Percentiles rank a stretch among this genome's conserved stretches.
Evolutionary conservation across 2,329 filamentous ascomycete genomes (phyloP).

Genomic region (Coniochaeta ligniaria): DNA sequence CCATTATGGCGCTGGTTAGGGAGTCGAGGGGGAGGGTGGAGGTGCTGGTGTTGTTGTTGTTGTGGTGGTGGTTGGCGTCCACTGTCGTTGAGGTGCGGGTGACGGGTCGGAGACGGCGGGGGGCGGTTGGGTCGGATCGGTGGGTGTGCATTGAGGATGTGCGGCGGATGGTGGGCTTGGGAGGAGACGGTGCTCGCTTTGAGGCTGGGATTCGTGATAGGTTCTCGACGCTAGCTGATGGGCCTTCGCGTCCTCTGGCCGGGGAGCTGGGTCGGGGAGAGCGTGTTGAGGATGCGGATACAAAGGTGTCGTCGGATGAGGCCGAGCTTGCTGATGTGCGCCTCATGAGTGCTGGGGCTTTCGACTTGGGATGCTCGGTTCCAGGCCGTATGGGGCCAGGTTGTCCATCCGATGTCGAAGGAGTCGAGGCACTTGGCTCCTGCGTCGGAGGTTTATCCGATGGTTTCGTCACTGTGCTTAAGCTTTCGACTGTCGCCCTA

Average conservation of each 20-base stretch:
- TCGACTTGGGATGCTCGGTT: not conserved
- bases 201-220: not conserved
- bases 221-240: not conserved
- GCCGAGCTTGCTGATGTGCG: conserved; percentile 19
- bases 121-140: not conserved
- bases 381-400: not conserved
- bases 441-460: not conserved
- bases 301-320: conserved; percentile 40
- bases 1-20: conserved; percentile 68
- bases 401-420: not conserved
- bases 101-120: not conserved
- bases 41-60: conserved; percentile 4
- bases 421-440: not conserved
- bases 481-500: not conserved
- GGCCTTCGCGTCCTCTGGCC: not conserved
- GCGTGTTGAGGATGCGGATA: conserved; percentile 24
- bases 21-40: conserved; percentile 50
- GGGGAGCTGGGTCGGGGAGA: conserved; percentile 7
- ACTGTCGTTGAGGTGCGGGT: conserved; percentile 11
- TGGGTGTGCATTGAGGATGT: not conserved
- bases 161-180: not conserved
- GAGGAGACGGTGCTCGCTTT: not conserved
- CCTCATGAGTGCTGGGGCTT: not conserved
- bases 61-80: not conserved
- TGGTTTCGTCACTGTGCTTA: not conserved